Evolutionary conservation across 2,329 filamentous ascomycete species (phyloP), one percentile per base, ranked within the genome.

Genomic region (Ascochyta pisi): DNA sequence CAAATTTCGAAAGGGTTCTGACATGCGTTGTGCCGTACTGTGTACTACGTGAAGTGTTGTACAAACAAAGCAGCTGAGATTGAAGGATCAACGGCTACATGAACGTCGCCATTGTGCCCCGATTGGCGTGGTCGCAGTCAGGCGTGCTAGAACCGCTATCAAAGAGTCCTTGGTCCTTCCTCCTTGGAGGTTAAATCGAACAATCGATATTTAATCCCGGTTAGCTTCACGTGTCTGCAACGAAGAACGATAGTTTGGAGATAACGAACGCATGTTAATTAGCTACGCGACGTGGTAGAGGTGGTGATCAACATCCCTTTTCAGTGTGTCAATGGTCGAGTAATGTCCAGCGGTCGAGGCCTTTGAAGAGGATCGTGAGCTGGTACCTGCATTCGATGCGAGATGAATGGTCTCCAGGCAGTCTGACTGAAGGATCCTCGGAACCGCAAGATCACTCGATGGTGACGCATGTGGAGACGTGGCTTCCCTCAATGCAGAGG

Each of bases 1-100:
- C 60, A 12, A 15, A 44, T 40, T 61, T 56, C 50, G 31, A 66
- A 67, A 67, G 58, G 60, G 66, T 61, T 59, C 60, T 72, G 70
- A 72, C 68, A 58, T 71, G 70, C 68, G 58, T 59, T 40, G 48
- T 54, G 57, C 52, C 52, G 60, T 51, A 51, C 48, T 51, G 29
- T 51, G 61, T 53, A 47, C 43, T 44, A 55, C 60, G 15, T 24
- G 13, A 19, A 22, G 26, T 29, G 56, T 60, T 22, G 44, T 42
- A 64, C 58, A 44, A 53, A 54, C 54, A 63, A 59, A 61, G 56
- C 51, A 56, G 23, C 22, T 43, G 50, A 54, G 34, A 58, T 54
- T 46, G 31, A 42, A 40, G 37, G 44, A 38, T 26, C 22, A 56
- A 34, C 39, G 33, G n/a, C 38, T 39, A 42, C 47, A 48, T 38